Evolutionary conservation across 257 asterid genomes (phyloP).

Genomic region (Leptodermis oblonga): DNA sequence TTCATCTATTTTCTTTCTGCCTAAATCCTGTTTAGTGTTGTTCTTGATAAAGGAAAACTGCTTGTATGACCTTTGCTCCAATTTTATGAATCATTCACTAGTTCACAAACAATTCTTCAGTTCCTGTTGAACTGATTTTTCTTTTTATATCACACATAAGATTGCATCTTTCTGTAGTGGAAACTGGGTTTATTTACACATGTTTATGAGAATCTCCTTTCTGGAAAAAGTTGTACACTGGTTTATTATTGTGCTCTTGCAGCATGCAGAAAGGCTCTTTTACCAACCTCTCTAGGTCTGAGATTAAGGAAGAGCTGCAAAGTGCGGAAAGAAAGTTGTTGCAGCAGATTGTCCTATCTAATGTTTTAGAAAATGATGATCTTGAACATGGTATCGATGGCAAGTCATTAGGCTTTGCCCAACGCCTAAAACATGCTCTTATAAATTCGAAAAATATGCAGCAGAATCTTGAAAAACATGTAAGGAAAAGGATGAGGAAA

Average conservation of each 20-base stretch:
- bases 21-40: background rate
- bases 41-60: background rate
- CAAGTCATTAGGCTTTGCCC: conserved; percentile 53
- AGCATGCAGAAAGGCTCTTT: conserved; percentile 41
- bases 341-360: conserved; percentile 68
- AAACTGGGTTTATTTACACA: background rate
- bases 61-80: background rate
- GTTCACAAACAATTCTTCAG: background rate
- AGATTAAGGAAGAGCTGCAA: conserved; percentile 72
- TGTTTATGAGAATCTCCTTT: background rate
- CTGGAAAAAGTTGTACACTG: conserved; percentile 13
- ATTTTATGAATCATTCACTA: background rate
- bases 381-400: conserved; percentile 33
- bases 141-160: background rate
- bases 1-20: background rate
- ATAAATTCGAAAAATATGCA: conserved; percentile 71
- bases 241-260: conserved; percentile 35
- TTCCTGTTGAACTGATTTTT: background rate
- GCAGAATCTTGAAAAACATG: conserved; percentile 55
- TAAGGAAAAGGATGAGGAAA: conserved; percentile 64
- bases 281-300: conserved; percentile 76
- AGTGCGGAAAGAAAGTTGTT: conserved; percentile 62
- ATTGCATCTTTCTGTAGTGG: background rate
- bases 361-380: conserved; percentile 51
- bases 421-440: conserved; percentile 58